Percentiles rank a stretch among this genome's conserved stretches.
Conservation (phyloP, 1,284 basidiomycete genomes). For the Ceratobasidium theobromae region DNA sequence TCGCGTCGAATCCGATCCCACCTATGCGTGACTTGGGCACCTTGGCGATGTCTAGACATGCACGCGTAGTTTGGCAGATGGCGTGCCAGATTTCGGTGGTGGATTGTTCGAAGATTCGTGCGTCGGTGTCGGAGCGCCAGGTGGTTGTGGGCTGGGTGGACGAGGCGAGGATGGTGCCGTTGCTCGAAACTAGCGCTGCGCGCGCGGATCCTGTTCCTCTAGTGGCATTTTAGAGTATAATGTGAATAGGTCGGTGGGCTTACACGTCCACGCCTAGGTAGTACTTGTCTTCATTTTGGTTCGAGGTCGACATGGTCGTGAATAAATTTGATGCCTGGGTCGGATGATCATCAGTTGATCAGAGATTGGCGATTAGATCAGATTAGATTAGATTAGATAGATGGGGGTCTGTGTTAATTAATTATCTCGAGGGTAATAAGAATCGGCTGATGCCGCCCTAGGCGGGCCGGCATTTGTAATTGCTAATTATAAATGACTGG, state of each 20-base stretch:
- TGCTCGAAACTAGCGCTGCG: slow-evolving; percentile 76
- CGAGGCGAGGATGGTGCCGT: slow-evolving; percentile 78
- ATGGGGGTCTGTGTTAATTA: too few species aligned
- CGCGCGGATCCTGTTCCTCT: slow-evolving; percentile 91
- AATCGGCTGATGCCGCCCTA: too few species aligned
- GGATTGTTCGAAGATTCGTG: slow-evolving; percentile 94
- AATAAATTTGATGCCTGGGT: too few species aligned
- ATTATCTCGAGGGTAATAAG: too few species aligned
- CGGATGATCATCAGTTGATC: too few species aligned
- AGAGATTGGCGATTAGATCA: too few species aligned
- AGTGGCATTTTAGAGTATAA: too few species aligned
- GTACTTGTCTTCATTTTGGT: slow-evolving; percentile 37
- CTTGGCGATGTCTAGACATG: slow-evolving; percentile 65
- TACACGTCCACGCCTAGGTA: slow-evolving; percentile 62
- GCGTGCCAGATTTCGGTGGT: slow-evolving; percentile 84
- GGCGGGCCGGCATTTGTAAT: too few species aligned
- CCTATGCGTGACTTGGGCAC: slow-evolving; percentile 69
- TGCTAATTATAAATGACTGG: too few species aligned
- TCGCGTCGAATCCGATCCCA: slow-evolving; percentile 95
- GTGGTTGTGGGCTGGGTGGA: slow-evolving; percentile 79
- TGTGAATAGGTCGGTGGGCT: slow-evolving; percentile 35
- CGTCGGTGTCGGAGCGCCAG: slow-evolving; percentile 80
- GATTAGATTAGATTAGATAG: too few species aligned
- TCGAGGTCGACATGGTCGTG: slow-evolving; percentile 1
- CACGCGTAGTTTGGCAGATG: slow-evolving; percentile 69